Percentiles rank a stretch among this genome's conserved stretches.
Conservation (phyloP, 2,329 filamentous ascomycete genomes). For the Alternaria viburni region DNA sequence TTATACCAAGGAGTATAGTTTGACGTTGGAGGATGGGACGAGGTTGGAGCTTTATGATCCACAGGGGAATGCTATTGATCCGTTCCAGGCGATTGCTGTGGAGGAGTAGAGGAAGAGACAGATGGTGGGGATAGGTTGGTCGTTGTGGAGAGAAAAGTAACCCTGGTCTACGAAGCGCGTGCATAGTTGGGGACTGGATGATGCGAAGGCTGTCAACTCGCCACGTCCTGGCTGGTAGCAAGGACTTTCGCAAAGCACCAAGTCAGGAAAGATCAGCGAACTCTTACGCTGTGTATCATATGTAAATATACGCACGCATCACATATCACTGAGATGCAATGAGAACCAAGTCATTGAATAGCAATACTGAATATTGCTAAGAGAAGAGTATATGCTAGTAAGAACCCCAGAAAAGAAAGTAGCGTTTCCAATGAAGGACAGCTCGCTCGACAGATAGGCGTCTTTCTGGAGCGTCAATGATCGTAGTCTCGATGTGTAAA, state of each 20-base stretch:
- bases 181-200: accelerated
- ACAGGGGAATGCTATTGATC: slow-evolving; percentile 60
- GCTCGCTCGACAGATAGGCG: slow-evolving; percentile 6
- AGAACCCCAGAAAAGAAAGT: background rate
- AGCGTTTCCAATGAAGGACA: background rate
- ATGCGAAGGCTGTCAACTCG: background rate
- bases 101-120: slow-evolving; percentile 22
- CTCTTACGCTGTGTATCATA: slow-evolving; percentile 13
- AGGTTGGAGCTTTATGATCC: slow-evolving; percentile 79
- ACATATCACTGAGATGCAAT: slow-evolving; percentile 1
- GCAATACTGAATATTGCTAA: slow-evolving; percentile 1
- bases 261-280: background rate
- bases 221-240: background rate
- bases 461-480: background rate
- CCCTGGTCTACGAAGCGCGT: background rate
- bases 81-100: slow-evolving; percentile 60
- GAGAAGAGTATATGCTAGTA: background rate
- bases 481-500: background rate
- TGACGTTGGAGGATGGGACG: slow-evolving; percentile 70
- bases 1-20: slow-evolving; percentile 88
- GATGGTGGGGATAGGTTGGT: background rate
- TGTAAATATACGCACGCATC: slow-evolving; percentile 24
- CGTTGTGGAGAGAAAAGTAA: background rate
- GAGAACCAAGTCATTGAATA: background rate
- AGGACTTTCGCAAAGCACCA: background rate